Base-by-base conservation (phyloP, 1,284 basidiomycete species). In the Pulveroboletus sp. region DNA sequence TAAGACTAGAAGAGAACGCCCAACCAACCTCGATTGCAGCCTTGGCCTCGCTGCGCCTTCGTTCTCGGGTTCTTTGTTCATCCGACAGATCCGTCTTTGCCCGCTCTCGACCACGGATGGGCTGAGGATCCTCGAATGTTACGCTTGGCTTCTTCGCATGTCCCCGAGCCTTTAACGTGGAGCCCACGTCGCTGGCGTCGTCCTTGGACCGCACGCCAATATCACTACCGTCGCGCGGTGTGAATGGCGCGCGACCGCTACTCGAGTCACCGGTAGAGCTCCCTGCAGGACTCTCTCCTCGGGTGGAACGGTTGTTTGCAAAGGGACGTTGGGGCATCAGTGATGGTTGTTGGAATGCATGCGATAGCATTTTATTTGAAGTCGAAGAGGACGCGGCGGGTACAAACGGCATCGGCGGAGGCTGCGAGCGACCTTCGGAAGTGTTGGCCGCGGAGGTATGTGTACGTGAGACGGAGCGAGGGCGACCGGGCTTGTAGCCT, bases 251-350 rank as follows among this genome's bases (percentile, higher is more conserved):
- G 17, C 82, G 76, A 17, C 86, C 85, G 62, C 84, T 88, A 60
- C 87, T 91, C 56, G 88, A 90, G 64, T 87, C 89, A 11, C 89
- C 89, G 11, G 86, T 89, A 20, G 89, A 91, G 66, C 88, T 91
- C 14, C 71, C 72, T 3, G 86, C 85, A 18, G 89, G 89, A 64
- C 87, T 89, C 58, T 86, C 80, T 10, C 82, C 78, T 22, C 75
- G 71, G 20, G 70, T 15, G 22, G 66, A 59, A 35, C 67, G 66
- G 12, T 53, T 67, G 36, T 63, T 64, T 20, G 78, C 81, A 65
- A 87, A 87, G 7, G 87, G 86, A 58, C 25, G 72, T 63, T 44
- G 74, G n/a, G 69, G 69, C 58, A 63, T 59, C 15, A 47, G 40
- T 4, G 68, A 52, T 24, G 61, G 59, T 44, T 64, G 59, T 43